A percentile compares a stretch with the other conserved stretches of the same genome.
Conservation (phyloP, 768 basidiomycete genomes). For the Amanita jacksonii region DNA sequence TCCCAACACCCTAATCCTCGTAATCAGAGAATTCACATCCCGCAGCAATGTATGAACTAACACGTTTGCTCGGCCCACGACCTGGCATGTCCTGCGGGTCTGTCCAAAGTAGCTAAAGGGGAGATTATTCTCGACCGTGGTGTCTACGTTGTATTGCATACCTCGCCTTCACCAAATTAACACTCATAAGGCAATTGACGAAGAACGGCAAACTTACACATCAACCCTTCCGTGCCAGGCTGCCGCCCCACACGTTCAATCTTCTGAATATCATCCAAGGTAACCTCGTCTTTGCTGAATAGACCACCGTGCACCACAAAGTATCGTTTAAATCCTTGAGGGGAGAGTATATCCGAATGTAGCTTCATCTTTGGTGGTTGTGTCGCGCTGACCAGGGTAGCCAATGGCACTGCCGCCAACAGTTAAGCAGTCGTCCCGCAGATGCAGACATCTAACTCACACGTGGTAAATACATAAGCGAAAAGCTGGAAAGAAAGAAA, state of each 20-base stretch:
- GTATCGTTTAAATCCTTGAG: slow-evolving; percentile 77
- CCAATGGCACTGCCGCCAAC: slow-evolving; percentile 62
- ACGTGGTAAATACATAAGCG: slow-evolving; percentile 83
- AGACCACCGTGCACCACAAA: slow-evolving; percentile 96
- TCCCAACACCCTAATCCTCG: slow-evolving; percentile 94
- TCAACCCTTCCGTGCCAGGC: slow-evolving; percentile 89
- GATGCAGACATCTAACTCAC: slow-evolving; percentile 33
- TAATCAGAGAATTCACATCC: slow-evolving; percentile 12
- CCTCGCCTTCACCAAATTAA: slow-evolving; percentile 42
- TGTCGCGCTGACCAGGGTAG: slow-evolving; percentile 75
- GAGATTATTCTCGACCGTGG: neutral
- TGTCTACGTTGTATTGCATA: slow-evolving; percentile 20
- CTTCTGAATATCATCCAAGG: slow-evolving; percentile 84
- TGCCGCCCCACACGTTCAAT: slow-evolving; percentile 82
- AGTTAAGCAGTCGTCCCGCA: neutral
- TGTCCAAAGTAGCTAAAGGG: slow-evolving; percentile 77
- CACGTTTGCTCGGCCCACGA: slow-evolving; percentile 93
- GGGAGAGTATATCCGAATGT: slow-evolving; percentile 52
- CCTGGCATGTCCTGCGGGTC: slow-evolving; percentile 88
- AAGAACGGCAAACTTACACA: slow-evolving; percentile 55
- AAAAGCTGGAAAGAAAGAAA: slow-evolving; percentile 50
- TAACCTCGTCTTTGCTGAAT: slow-evolving; percentile 93
- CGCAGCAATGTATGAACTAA: slow-evolving; percentile 26
- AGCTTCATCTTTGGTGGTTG: slow-evolving; percentile 42
- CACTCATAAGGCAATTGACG: slow-evolving; percentile 6